Conservation (phyloP, 257 asterid genomes). For the Eustoma russellianum region DNA sequence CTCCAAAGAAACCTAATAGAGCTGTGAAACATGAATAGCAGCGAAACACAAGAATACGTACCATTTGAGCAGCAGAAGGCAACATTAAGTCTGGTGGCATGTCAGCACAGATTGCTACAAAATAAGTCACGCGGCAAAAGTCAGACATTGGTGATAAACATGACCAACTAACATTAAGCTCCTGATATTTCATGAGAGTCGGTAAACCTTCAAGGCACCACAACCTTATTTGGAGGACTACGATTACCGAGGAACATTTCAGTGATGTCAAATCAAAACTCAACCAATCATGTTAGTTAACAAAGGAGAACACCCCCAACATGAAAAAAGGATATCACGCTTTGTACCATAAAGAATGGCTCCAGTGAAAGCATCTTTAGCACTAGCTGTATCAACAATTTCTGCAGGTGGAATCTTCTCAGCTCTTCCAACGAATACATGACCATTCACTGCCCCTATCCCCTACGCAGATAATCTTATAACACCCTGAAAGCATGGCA, state of each 20-base stretch:
- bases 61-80: slow-evolving; percentile 98
- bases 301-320: not conserved
- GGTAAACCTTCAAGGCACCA: too few species aligned
- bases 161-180: too few species aligned
- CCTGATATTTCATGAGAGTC: too few species aligned
- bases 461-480: slow-evolving; percentile 66
- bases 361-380: slow-evolving; percentile 94
- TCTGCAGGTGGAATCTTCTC: slow-evolving; percentile 77
- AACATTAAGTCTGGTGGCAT: slow-evolving; percentile 82
- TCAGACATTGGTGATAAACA: not conserved
- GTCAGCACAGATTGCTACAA: slow-evolving; percentile 67
- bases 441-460: slow-evolving; percentile 58
- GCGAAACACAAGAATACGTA: slow-evolving; percentile 22
- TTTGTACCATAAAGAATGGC: slow-evolving; percentile 71
- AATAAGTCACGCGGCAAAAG: slow-evolving; percentile 11
- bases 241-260: too few species aligned
- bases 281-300: not conserved
- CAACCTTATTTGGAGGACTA: too few species aligned
- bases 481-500: slow-evolving; percentile 20
- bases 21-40: not conserved
- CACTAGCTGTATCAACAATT: slow-evolving; percentile 92
- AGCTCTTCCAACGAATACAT: slow-evolving; percentile 78
- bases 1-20: too few species aligned
- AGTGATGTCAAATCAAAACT: too few species aligned
- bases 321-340: not conserved